Percentiles rank a stretch among this genome's conserved stretches.
These are phyloP conservation scores for Suillus spraguei DNA, from an alignment of 768 basidiomycete species.

Conservation along the genomic window DNA sequence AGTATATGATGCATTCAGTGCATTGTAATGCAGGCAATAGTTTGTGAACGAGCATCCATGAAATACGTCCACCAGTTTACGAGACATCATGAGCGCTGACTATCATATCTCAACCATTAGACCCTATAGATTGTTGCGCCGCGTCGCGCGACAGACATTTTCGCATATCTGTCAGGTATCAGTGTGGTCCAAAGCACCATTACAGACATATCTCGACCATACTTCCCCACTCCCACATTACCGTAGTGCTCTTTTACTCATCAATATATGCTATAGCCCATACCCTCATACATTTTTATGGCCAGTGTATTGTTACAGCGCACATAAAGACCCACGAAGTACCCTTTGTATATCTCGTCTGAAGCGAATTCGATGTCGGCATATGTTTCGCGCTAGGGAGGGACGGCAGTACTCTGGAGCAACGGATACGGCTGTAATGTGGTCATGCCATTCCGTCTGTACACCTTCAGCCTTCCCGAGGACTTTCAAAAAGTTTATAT, in stretches of 20 bases:
- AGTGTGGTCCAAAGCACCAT: conserved; percentile 5
- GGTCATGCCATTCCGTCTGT: conserved; percentile 83
- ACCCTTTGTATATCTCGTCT: conserved; percentile 76
- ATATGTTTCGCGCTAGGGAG: conserved; percentile 84
- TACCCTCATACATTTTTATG: conserved; percentile 87
- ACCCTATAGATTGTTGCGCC: conserved; percentile 62
- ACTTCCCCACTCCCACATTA: conserved; percentile 70
- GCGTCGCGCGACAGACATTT: conserved; percentile 71
- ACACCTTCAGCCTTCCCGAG: conserved; percentile 91
- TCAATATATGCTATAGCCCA: conserved; percentile 93
- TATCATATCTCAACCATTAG: conserved; percentile 74
- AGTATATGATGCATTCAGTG: conserved; percentile 34
- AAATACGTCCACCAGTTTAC: conserved; percentile 19
- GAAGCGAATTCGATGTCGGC: conserved; percentile 81
- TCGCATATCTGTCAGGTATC: conserved; percentile 55
- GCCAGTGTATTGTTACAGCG: conserved; percentile 85
- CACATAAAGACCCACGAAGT: conserved; percentile 96
- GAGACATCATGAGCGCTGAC: conserved; percentile 47
- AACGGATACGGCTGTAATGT: conserved; percentile 94
- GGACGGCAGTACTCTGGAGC: conserved; percentile 92
- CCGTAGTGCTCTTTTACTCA: conserved; percentile 91
- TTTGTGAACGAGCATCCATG: conserved; percentile 13
- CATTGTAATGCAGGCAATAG: conserved; percentile 10
- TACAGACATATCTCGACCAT: conserved; percentile 57
- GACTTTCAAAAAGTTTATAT: conserved; percentile 49